A percentile compares a stretch with the other conserved stretches of the same genome.
Conservation (phyloP, 2,329 filamentous ascomycete genomes). For the Colletotrichum cordylinicola region DNA sequence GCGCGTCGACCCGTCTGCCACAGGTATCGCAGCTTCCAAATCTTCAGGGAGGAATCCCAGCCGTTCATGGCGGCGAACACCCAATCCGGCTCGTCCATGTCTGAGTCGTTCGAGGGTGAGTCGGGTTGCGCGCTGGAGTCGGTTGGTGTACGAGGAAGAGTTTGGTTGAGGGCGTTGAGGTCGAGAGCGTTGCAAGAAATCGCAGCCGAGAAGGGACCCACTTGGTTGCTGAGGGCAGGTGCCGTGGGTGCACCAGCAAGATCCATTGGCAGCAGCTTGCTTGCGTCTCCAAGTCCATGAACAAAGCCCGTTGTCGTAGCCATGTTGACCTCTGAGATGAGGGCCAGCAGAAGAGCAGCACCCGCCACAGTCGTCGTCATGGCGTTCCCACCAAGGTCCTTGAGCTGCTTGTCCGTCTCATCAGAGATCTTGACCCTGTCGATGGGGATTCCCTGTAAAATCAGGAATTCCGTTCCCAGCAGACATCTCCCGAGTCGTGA, state of each 20-base stretch:
- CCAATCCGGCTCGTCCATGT: not conserved
- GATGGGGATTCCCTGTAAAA: slow-evolving; percentile 72
- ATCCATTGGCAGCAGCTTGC: not conserved
- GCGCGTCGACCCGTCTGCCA: slow-evolving; percentile 30
- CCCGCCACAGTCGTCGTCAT: slow-evolving; percentile 80
- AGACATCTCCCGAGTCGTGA: slow-evolving; percentile 66
- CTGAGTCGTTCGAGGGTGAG: not conserved
- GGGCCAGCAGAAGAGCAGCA: slow-evolving; percentile 61
- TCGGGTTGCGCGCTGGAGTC: not conserved
- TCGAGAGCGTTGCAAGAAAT: not conserved
- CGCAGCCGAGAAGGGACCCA: not conserved
- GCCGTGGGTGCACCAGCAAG: not conserved
- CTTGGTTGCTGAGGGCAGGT: not conserved
- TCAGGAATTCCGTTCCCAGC: slow-evolving; percentile 66
- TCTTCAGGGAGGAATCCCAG: not conserved
- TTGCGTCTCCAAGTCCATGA: not conserved
- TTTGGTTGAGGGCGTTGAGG: not conserved
- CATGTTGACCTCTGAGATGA: slow-evolving; percentile 45
- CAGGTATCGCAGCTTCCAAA: slow-evolving; percentile 17
- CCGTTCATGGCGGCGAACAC: not conserved
- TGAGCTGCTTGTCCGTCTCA: slow-evolving; percentile 66
- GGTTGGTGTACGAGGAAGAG: not conserved
- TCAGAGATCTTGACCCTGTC: slow-evolving; percentile 67
- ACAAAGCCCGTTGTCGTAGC: not conserved
- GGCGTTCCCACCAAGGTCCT: slow-evolving; percentile 79